Percentiles rank a stretch among this genome's conserved stretches.
phyloP scores from a whole-genome alignment of 1,284 basidiomycete species.

The Ustilago nuda region DNA sequence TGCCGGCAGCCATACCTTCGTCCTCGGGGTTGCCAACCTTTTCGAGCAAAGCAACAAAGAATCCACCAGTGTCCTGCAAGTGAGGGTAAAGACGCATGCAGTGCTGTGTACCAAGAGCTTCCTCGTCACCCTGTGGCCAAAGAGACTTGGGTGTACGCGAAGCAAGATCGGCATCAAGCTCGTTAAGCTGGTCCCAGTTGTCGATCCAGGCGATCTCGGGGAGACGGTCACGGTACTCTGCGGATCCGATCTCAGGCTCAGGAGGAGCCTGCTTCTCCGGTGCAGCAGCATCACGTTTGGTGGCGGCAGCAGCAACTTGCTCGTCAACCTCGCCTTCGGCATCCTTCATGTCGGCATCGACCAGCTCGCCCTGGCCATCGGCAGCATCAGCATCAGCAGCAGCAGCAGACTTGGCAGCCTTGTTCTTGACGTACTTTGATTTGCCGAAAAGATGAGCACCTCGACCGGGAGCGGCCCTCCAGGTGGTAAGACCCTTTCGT shows the following conservation, averaged over 20 bases:
- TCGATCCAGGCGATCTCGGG: constrained; percentile 64
- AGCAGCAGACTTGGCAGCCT: constrained; percentile 31
- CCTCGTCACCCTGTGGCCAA: constrained; percentile 68
- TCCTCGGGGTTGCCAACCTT: constrained; percentile 67
- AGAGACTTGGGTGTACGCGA: constrained; percentile 57
- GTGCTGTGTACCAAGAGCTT: constrained; percentile 53
- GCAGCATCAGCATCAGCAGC: constrained; percentile 21
- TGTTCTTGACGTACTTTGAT: constrained; percentile 43
- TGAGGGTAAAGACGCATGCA: constrained; percentile 79
- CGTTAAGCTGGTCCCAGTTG: constrained; percentile 59
- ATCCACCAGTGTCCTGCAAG: constrained; percentile 95
- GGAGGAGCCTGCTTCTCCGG: constrained; percentile 14
- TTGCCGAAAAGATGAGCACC: constrained; percentile 58
- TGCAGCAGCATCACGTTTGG: constrained; percentile 4
- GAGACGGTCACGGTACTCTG: constrained; percentile 51
- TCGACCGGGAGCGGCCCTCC: constrained; percentile 64
- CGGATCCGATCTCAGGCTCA: constrained; percentile 41
- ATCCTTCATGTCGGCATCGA: constrained; percentile 42
- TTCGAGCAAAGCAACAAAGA: constrained; percentile 92
- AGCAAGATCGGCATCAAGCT: constrained; percentile 60
- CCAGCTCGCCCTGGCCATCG: constrained; percentile 26
- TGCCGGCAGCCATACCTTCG: constrained; percentile 64
- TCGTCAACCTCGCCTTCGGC: constrained; percentile 43
- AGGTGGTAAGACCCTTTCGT: constrained; percentile 69
- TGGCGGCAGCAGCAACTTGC: constrained; percentile 6